A percentile compares a stretch with the other conserved stretches of the same genome.
phyloP scores from a whole-genome alignment of 139 green algal genomes.

The Asterochloris erici region DNA sequence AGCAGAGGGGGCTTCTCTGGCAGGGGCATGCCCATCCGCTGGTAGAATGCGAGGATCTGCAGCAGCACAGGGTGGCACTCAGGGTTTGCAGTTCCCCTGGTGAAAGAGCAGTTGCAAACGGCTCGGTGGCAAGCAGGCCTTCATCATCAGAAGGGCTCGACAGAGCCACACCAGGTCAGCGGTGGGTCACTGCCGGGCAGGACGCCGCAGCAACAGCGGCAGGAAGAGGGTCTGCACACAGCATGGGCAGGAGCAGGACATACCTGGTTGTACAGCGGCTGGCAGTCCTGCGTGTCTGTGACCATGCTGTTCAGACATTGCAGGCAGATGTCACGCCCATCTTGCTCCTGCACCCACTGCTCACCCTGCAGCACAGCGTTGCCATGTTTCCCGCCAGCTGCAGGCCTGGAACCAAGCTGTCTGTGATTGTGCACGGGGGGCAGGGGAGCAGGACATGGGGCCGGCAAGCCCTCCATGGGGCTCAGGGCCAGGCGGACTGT shows the following conservation, averaged over 20 bases:
- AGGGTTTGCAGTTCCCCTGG: background rate
- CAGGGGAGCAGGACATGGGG: no score
- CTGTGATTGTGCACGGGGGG: no score
- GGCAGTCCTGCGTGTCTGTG: constrained; percentile 70
- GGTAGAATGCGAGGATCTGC: constrained; percentile 50
- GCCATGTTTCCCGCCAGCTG: background rate
- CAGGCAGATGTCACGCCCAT: constrained; percentile 79
- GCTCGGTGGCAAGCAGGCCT: background rate
- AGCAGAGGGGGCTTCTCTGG: constrained; percentile 64
- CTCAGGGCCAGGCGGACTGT: no score
- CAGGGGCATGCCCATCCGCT: constrained; percentile 50
- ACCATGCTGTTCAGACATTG: constrained; percentile 69
- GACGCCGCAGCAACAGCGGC: background rate
- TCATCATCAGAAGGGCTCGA: background rate
- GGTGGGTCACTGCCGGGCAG: background rate
- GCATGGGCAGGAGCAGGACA: background rate
- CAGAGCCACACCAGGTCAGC: background rate
- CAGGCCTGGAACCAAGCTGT: background rate
- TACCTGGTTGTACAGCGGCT: constrained; percentile 76
- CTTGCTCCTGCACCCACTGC: constrained; percentile 50
- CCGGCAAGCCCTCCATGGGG: no score
- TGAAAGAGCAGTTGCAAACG: background rate
- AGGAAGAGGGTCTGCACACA: constrained; percentile 9
- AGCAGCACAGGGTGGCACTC: background rate
- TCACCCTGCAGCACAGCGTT: background rate